Evolutionary conservation across 306 rosid species (phyloP).

Genomic region (Medicago arabica): DNA sequence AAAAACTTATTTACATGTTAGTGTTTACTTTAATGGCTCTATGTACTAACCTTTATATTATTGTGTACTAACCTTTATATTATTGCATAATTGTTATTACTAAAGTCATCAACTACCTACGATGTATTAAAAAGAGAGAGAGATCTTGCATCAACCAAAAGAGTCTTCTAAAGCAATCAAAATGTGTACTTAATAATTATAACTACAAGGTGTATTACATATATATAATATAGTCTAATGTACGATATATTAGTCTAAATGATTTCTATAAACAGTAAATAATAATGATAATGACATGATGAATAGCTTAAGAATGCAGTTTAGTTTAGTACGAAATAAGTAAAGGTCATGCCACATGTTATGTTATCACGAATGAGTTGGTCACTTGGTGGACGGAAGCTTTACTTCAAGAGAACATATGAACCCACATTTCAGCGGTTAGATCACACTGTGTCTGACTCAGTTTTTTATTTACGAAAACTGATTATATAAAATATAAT

Average conservation of each 20-base stretch:
- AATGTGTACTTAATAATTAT: not conserved
- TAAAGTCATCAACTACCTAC: conserved; percentile 1
- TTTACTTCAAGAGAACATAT: conserved; percentile 38
- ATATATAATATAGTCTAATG: not conserved
- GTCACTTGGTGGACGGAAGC: conserved; percentile 16
- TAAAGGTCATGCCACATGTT: conserved; percentile 27
- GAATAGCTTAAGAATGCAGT: conserved; percentile 19
- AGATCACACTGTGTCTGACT: not conserved
- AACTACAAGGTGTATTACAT: not conserved
- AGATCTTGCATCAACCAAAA: conserved; percentile 11
- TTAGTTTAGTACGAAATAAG: conserved; percentile 33
- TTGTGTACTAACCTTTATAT: no score
- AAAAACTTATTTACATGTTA: not conserved
- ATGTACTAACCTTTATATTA: no score
- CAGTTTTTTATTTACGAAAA: no score
- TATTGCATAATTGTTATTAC: no score
- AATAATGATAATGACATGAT: not conserved
- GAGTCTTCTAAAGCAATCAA: conserved; percentile 20
- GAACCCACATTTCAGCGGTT: not conserved
- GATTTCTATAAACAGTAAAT: conserved; percentile 16
- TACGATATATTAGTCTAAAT: conserved; percentile 1
- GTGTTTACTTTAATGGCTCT: not conserved
- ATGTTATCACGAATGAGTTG: conserved; percentile 31
- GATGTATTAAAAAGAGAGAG: not conserved
- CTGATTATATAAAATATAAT: no score